Conservation (phyloP, 75 land plant genomes). For the Pinus taeda region DNA sequence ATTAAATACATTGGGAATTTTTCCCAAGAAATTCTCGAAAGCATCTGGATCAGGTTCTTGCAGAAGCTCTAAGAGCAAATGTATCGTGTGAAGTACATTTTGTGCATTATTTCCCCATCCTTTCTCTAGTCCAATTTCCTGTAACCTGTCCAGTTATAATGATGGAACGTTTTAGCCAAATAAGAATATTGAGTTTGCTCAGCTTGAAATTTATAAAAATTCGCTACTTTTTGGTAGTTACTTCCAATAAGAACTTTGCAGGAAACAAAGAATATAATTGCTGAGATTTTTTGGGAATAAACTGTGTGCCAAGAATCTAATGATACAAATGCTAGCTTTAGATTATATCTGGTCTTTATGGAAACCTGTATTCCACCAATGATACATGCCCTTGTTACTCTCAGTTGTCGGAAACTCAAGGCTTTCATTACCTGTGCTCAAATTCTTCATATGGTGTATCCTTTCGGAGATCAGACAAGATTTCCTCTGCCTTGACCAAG, state of each 20-base stretch:
- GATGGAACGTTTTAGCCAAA: background rate
- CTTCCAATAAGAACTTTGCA: background rate
- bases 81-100: conserved; percentile 64
- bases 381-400: background rate
- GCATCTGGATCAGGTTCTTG: conserved; percentile 87
- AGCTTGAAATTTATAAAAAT: background rate
- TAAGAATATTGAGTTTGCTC: conserved; percentile 6
- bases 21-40: conserved; percentile 64
- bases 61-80: conserved; percentile 62
- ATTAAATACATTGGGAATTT: conserved; percentile 74
- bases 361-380: background rate
- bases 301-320: background rate
- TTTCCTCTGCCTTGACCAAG: conserved; percentile 62
- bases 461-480: conserved; percentile 42
- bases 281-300: too few species aligned
- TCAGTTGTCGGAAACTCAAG: background rate
- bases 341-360: background rate
- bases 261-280: background rate
- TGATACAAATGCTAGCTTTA: background rate
- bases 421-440: conserved; percentile 48
- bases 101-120: conserved; percentile 64
- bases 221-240: background rate
- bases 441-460: conserved; percentile 56
- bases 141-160: conserved; percentile 45
- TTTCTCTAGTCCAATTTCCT: conserved; percentile 84